These are phyloP conservation scores for Capillidium rhysosporum DNA, from an alignment of 371 early-diverging fungal genomes.

Conservation along the genomic window DNA sequence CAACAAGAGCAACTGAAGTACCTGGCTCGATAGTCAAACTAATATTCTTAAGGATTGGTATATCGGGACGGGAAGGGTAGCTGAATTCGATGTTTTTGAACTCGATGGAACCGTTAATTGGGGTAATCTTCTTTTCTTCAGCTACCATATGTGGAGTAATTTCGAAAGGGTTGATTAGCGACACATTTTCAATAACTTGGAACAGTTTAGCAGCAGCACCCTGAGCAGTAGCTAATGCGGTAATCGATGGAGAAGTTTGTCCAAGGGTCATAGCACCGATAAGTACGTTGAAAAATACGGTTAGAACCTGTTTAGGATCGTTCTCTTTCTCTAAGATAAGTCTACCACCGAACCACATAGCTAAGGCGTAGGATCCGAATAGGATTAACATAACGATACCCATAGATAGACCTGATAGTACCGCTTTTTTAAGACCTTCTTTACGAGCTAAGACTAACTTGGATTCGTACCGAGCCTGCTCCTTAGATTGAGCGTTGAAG, in stretches of 20 bases:
- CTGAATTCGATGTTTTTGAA: constrained; percentile 45
- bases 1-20: constrained; percentile 47
- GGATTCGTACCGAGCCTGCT: constrained; percentile 27
- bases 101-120: constrained; percentile 26
- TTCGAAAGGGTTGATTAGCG: constrained; percentile 38
- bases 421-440: constrained; percentile 21
- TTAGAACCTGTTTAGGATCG: constrained; percentile 23
- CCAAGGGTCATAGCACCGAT: constrained; percentile 25
- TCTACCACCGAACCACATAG: constrained; percentile 54
- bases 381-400: constrained; percentile 12
- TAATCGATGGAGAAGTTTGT: constrained; percentile 27
- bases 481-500: constrained; percentile 49
- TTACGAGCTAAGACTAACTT: constrained; percentile 23
- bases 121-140: constrained; percentile 22
- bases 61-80: constrained; percentile 45
- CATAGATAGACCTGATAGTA: constrained; percentile 27
- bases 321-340: constrained; percentile 22
- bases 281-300: constrained; percentile 41
- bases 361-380: constrained; percentile 31
- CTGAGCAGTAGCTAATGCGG: constrained; percentile 30
- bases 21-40: constrained; percentile 30
- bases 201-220: constrained; percentile 43
- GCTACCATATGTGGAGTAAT: constrained; percentile 22
- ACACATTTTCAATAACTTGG: constrained; percentile 45
- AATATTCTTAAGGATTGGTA: constrained; percentile 26